Evolutionary conservation across 495 filamentous ascomycete species (phyloP), one percentile per base, ranked within the genome.

Genomic region (Penicillium canescens): DNA sequence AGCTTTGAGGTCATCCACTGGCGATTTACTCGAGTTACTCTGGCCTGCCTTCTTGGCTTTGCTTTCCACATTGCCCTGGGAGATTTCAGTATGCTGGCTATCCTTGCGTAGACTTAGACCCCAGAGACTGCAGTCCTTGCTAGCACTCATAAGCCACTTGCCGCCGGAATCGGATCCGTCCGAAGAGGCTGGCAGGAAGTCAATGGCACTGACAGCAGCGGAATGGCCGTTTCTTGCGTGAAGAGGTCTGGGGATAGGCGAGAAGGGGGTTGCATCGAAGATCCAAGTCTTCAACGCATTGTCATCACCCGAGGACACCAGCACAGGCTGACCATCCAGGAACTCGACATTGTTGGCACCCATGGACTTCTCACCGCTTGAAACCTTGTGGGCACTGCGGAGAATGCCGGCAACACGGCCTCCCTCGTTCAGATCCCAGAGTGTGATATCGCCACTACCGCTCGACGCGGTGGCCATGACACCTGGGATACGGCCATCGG

Each of bases 201-300:
- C 76, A 14, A 99, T 73, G 31, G 80, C 80, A 24, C 84, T 93
- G 44, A 97, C 83, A 0, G 91, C 85, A 8, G 85, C 92, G 8
- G 92, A 89, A 66, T 99, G 94, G 6, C 94, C 95, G 52, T 86
- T 87, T 40, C 94, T 83, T 39, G 79, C 80, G 64, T 97, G 95
- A 37, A 98, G 77, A 18, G 89, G 86, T 31, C 91, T 82, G 8
- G 94, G 94, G 31, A 91, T 80, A 0, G 91, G 84, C 2, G 89
- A 91, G 67, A 92, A 92, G 3, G 90, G 90, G 3, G 85, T 85
- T 53, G 92, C 85, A 62, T 96, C 91, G 57, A 97, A 95, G 54
- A 96, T 92, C 92, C 92, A 97, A 4, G 88, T 91, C 66, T 90
- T 96, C 37, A 99, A 74, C 31, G 91, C 88, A 68, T 99, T 99